Evolutionary conservation across 2,329 filamentous ascomycete genomes (phyloP), one percentile per base, ranked within the genome.

Genomic region (Myriangium duriaei): DNA sequence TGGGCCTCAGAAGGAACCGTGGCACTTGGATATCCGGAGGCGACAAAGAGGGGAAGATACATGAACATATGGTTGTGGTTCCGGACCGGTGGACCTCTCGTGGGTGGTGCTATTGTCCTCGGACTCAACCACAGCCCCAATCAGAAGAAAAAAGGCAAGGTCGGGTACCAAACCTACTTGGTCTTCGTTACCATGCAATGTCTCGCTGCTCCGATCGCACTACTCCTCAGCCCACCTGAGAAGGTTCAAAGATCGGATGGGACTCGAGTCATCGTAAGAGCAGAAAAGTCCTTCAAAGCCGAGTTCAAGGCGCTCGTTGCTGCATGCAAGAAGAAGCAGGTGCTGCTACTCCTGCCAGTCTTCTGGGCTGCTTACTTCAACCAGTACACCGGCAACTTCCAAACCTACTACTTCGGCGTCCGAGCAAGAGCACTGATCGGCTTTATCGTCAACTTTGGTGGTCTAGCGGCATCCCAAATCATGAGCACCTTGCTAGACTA

Each of bases 1-100:
- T 71, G 67, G 67, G 63, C 64, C 0, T 58, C 59, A 6, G 67
- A 71, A 47, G 67, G 65, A 10, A 65, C 67, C 0, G 59, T 70
- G 4, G 65, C 65, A 1, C 51, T 68, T 9, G 66, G 64, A 0
- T 70, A 70, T 32, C 64, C 67, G 0, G 67, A 69, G 42, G 57
- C 61, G 1, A 45, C 53, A 2, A 69, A 68, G 42, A 52, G 66
- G 33, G 67, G 65, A 2, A 57, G 52, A 28, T 69, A 67, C 39
- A 59, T 67, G 52, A 63, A 63, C 28, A 62, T 64, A 44, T 64
- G 62, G 64, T 53, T 66, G 2, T 67, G 63, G 60, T 71, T 69
- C 44, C 59, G 69, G 5, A 69, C 62, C 0, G 60, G 63, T 2
- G 69, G 69, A 0, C 67, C 65, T 31, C 52, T 70, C 1, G 40